Evolutionary conservation across 192 early-diverging fungal genomes (phyloP), one percentile per base, ranked within the genome.

Genomic region (Irineochytrium annulatum): DNA sequence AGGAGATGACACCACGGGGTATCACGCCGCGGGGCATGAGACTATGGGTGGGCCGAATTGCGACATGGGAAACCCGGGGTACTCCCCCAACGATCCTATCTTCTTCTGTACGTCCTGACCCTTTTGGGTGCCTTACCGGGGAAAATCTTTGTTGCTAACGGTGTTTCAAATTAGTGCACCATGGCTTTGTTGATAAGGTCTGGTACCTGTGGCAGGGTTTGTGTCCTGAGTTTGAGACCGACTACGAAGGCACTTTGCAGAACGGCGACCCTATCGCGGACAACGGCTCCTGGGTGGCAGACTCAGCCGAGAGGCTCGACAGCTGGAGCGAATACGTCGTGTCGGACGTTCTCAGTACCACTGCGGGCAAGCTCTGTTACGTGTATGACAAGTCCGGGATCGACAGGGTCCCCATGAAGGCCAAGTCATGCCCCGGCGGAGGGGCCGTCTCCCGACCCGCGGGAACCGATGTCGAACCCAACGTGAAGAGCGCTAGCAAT

Each of bases 101-200:
- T 63, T 63, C 26, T 63, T 52, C 35, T 30, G 46, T 49, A 24
- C 13, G 46, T 49, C 8, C 6, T 22, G 13, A 20, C n/a, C 8
- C 11, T 41, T 41, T n/a, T 41, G 37, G n/a, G 37, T 41, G 8
- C n/a, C n/a, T 41, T 8, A 41, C 37, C 8, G 8, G 37, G 11
- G 8, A 41, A 41, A 41, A 41, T 41, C 11, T n/a, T 41, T n/a
- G n/a, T n/a, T n/a, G n/a, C n/a, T 41, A 41, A 41, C 37, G 11
- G 8, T 41, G 37, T 41, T n/a, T 20, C 41, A 43, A 44, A 14
- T 4, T 52, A 33, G 33, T 71, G 53, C 70, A 72, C 64, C 70
- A 72, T 43, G 60, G 30, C 37, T 61, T 60, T 27, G 60, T 67
- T 20, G 70, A 72, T 54, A 72, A 72, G 34, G 46, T 68, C 29